Conservation (phyloP, 352 stramenopile species). For the Albugo laibachii region DNA sequence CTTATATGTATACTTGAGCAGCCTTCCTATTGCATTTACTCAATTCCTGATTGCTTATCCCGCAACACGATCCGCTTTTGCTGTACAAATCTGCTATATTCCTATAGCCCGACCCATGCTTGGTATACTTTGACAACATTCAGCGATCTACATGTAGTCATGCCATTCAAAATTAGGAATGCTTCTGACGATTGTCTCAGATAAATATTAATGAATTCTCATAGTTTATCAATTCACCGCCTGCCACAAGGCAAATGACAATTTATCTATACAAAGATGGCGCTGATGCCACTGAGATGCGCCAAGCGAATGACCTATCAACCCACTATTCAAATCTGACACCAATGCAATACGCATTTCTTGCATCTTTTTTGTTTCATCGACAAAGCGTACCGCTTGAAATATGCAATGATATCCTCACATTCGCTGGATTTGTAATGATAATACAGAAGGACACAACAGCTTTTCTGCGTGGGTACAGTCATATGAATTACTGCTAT, state of each 20-base stretch:
- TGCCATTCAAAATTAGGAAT: no score
- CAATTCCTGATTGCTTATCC: no score
- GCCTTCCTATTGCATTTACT: no score
- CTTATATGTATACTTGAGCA: no score
- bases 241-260: not conserved
- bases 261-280: not conserved
- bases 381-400: conserved; percentile 5
- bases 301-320: not conserved
- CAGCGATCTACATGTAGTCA: no score
- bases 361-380: no score
- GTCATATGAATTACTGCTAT: conserved; percentile 40
- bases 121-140: no score
- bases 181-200: no score
- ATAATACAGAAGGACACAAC: conserved; percentile 20
- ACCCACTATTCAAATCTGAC: not conserved
- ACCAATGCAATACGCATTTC: no score
- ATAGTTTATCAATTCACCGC: not conserved
- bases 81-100: no score
- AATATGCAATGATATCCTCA: conserved; percentile 24
- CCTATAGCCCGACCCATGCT: no score
- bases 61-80: no score
- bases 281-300: not conserved
- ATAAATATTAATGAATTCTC: not conserved
- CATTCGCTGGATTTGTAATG: conserved; percentile 28
- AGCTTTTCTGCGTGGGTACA: conserved; percentile 10